Evolutionary conservation across 768 basidiomycete species (phyloP).

Genomic region (Lactarius indigo): DNA sequence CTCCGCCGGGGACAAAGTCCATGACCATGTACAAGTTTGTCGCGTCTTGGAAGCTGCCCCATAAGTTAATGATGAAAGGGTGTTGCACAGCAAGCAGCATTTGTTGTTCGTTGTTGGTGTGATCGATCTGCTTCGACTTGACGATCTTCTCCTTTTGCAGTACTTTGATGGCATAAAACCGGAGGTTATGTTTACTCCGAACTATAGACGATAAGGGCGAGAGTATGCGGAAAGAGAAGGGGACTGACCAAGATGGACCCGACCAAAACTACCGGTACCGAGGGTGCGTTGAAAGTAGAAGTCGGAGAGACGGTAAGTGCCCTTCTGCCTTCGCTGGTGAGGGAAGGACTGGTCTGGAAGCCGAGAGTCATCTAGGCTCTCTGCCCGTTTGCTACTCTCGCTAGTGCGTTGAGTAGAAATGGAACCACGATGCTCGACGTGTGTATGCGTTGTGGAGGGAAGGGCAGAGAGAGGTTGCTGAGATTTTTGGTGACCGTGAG

Average conservation of each 20-base stretch:
- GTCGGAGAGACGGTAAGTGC: slow-evolving; percentile 67
- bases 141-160: slow-evolving; percentile 91
- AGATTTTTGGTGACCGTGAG: slow-evolving; percentile 26
- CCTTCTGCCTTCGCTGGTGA: slow-evolving; percentile 50
- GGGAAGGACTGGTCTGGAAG: slow-evolving; percentile 27
- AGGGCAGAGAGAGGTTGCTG: slow-evolving; percentile 20
- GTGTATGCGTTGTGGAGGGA: slow-evolving; percentile 20
- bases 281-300: slow-evolving; percentile 80
- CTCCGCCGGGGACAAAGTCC: slow-evolving; percentile 95
- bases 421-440: slow-evolving; percentile 53
- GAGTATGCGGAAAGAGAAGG: not conserved
- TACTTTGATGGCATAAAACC: slow-evolving; percentile 95
- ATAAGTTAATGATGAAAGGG: slow-evolving; percentile 93
- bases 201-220: slow-evolving; percentile 42
- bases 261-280: slow-evolving; percentile 95
- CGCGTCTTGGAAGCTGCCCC: slow-evolving; percentile 92
- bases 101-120: slow-evolving; percentile 91
- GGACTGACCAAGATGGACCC: slow-evolving; percentile 79
- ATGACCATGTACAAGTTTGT: slow-evolving; percentile 97
- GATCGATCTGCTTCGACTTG: slow-evolving; percentile 91
- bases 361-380: slow-evolving; percentile 32
- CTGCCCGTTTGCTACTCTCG: slow-evolving; percentile 42
- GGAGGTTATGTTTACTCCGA: slow-evolving; percentile 88
- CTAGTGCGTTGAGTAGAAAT: slow-evolving; percentile 70
- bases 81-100: slow-evolving; percentile 86